phyloP scores from a whole-genome alignment of 31 red algal species.

The Odonthalia washingtoniensis region DNA sequence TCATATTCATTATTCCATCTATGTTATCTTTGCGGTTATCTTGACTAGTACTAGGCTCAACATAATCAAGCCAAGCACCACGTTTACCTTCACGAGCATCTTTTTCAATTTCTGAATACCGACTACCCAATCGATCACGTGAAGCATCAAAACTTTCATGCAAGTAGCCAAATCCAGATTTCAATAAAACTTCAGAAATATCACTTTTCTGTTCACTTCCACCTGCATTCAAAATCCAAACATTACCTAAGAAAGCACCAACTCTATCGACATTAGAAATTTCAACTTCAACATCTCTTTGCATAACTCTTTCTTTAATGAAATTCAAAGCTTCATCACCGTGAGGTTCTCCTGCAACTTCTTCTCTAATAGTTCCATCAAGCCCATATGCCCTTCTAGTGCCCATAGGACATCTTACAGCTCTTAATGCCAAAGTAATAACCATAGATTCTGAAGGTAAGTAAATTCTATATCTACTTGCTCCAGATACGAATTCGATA shows the following conservation, averaged over 20 bases:
- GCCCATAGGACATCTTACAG: slow-evolving; percentile 79
- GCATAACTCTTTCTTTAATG: slow-evolving; percentile 69
- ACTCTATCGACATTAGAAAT: slow-evolving; percentile 81
- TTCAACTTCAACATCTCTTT: slow-evolving; percentile 88
- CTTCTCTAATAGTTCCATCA: slow-evolving; percentile 59
- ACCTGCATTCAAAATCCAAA: slow-evolving; percentile 50
- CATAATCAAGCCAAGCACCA: slow-evolving; percentile 78
- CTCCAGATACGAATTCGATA: slow-evolving; percentile 83
- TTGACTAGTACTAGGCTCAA: slow-evolving; percentile 49
- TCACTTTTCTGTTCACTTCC: slow-evolving; percentile 73
- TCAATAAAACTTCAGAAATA: slow-evolving; percentile 68
- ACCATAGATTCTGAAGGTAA: slow-evolving; percentile 79
- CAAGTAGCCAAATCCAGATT: slow-evolving; percentile 76
- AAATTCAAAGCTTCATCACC: slow-evolving; percentile 87
- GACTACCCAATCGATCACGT: slow-evolving; percentile 50
- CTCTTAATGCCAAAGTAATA: slow-evolving; percentile 80
- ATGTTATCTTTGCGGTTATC: too few relatives aligned
- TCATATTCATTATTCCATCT: too few relatives aligned
- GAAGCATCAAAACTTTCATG: slow-evolving; percentile 81
- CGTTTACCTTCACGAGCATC: slow-evolving; percentile 57
- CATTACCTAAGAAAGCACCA: slow-evolving; percentile 93
- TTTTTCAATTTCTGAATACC: slow-evolving; percentile 56
- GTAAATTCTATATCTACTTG: slow-evolving; percentile 71
- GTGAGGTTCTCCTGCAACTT: slow-evolving; percentile 63
- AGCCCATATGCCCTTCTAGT: slow-evolving; percentile 61